Evolutionary conservation across 768 basidiomycete genomes (phyloP), one percentile per base, ranked within the genome.

Genomic region (Coprinopsis marcescibilis): DNA sequence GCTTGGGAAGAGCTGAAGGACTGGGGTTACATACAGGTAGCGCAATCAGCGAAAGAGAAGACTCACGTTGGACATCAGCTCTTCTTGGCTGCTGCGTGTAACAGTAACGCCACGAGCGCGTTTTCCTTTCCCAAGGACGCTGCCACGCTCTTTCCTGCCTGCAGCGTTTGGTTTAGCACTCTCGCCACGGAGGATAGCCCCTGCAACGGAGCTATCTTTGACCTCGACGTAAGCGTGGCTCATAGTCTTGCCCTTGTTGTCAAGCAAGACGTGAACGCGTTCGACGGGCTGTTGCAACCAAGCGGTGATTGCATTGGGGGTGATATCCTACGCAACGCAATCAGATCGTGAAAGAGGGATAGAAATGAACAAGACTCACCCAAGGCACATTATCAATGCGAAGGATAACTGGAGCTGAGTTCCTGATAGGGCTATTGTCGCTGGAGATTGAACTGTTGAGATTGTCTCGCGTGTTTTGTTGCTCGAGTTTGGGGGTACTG

Each of bases 321-420:
- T 91, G 48, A 92, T 89, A 60, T 92, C 89, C 87, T 90, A 48
- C 2, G 47, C 21, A 43, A 29, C 50, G 24, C 19, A 27, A 23
- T 49, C 43, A 43, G 20, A 30, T 37, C 26, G 30, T 42, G 4
- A 27, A 40, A 26, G 7, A 39, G 21, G 27, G 19, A 14, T 11
- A 42, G 26, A 43, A 25, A 42, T 43, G 33, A 41, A 33, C 33
- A n/a, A 27, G 7, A 17, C 77, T 34, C 57, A 89, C 87, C 89
- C 89, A 91, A 41, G 89, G 89, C 45, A 91, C 87, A 56, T 92
- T 91, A 60, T 91, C 89, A 53, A 92, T 85, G 20, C 89, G 71
- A 35, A 92, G 71, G 11, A 91, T 88, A 24, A 81, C 70, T 20
- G 73, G 66, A 27, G 78, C 75, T 35, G 65, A 57, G 23, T 55